Conservation (phyloP, 2,329 filamentous ascomycete genomes). For the Eutypella sp. region DNA sequence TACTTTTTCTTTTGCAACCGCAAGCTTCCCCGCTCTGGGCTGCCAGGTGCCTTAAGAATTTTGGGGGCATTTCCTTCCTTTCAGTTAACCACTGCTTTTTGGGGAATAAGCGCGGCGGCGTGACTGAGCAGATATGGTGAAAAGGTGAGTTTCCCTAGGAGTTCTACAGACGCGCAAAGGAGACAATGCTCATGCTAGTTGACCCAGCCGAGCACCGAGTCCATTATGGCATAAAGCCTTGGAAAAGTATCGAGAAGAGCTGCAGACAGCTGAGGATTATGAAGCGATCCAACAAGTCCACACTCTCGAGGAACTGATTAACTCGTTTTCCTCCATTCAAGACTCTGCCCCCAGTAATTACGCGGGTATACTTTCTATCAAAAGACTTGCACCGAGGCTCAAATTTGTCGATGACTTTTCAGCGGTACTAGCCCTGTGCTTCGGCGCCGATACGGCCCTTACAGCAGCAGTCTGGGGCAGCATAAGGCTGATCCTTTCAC, state of each 20-base stretch:
- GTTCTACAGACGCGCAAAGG: background rate
- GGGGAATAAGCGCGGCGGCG: background rate
- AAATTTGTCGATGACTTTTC: slow-evolving; percentile 25
- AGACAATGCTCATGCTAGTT: background rate
- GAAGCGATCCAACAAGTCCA: slow-evolving; percentile 11
- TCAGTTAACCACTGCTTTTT: background rate
- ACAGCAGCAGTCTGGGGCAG: slow-evolving; percentile 26
- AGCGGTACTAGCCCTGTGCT: slow-evolving; percentile 20
- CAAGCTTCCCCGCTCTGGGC: background rate
- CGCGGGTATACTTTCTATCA: slow-evolving; percentile 6
- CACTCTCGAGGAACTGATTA: slow-evolving; percentile 18
- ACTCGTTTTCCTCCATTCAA: slow-evolving; percentile 4
- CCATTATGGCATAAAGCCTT: slow-evolving; percentile 17
- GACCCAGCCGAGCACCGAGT: background rate
- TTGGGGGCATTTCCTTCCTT: background rate
- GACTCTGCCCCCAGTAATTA: background rate
- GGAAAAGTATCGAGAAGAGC: slow-evolving; percentile 17
- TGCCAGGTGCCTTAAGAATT: background rate
- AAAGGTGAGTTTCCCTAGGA: background rate
- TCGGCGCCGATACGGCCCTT: slow-evolving; percentile 21
- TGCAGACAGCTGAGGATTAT: slow-evolving; percentile 8
- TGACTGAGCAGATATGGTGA: background rate
- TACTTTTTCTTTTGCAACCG: background rate
- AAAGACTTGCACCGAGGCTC: slow-evolving; percentile 17
- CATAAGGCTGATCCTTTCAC: slow-evolving; percentile 18